Evolutionary conservation across 495 filamentous ascomycete genomes (phyloP), one percentile per base, ranked within the genome.

Genomic region (Neurospora sp.): DNA sequence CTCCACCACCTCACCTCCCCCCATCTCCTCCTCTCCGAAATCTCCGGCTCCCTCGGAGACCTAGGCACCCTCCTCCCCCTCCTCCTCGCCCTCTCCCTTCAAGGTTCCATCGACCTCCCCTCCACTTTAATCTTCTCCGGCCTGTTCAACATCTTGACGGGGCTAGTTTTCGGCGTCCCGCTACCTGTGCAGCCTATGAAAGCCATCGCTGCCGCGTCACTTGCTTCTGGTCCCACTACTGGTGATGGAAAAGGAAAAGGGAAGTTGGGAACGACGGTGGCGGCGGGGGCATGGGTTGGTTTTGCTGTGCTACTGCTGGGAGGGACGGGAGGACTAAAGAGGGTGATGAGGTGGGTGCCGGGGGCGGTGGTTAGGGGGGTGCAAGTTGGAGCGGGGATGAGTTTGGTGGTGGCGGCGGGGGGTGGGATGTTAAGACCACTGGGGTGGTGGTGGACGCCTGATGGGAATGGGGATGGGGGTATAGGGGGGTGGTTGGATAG

Each of bases 11-110:
- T 66, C 6, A 3, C 6, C 54, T 9, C 54, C 14, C 54, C 54
- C 14, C 27, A 31, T 4, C 27, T 66, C 27, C 54, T 35, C 7
- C 27, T 66, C 27, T 66, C 54, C 23, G 95, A 98, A 84, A 90
- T 98, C 75, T 95, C 94, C 12, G 95, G 95, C 60, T 91, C 94
- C 0, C 85, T 98, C 16, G 95, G 95, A 72, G 95, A 98, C 82
- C 85, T 97, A 20, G 95, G 95, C 37, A 98, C 94, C 4, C 88
- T 98, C 38, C 89, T 98, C 10, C 95, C 95, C 20, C 87, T 98
- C 70, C 90, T 95, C 82, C 91, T 96, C 73, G 93, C 94, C 3
- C 89, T 97, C 4, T 89, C 93, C 0, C 79, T 92, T 20, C 90
- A 91, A 70, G 83, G 87, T 23, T 92, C 90, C 2, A 92, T 98